Conservation (phyloP, 2,329 filamentous ascomycete genomes). For the Colletotrichum plurivorum region DNA sequence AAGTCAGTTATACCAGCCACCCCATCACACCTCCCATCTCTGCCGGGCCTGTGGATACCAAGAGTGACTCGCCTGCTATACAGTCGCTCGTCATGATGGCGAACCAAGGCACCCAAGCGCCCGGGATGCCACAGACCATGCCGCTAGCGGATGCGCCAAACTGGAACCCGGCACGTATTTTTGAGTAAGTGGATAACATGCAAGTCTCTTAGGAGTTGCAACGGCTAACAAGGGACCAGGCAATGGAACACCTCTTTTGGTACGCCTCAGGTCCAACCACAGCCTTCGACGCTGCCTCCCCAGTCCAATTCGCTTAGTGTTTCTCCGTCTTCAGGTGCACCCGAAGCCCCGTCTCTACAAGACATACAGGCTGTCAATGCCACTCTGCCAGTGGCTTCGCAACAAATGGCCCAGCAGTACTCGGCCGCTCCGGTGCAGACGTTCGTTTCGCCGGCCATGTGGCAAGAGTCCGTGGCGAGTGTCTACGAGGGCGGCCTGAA, state of each 20-base stretch:
- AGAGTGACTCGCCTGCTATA: conserved; percentile 82
- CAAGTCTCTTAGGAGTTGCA: background rate
- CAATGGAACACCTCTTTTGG: conserved; percentile 98
- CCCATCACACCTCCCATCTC: conserved; percentile 88
- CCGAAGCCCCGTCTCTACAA: conserved; percentile 68
- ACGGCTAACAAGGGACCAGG: conserved; percentile 60
- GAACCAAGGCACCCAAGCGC: conserved; percentile 68
- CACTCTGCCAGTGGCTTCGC: conserved; percentile 59
- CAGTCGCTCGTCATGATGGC: conserved; percentile 81
- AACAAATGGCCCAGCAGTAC: conserved; percentile 66
- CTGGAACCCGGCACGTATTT: conserved; percentile 91
- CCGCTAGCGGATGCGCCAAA: conserved; percentile 73
- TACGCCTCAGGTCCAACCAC: conserved; percentile 70
- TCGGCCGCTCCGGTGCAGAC: conserved; percentile 66
- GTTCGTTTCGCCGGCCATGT: conserved; percentile 80
- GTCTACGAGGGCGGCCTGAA: conserved; percentile 78
- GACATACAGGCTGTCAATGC: conserved; percentile 64
- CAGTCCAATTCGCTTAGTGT: conserved; percentile 67
- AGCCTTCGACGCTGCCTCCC: conserved; percentile 57
- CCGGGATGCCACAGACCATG: conserved; percentile 68
- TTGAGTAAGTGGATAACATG: conserved; percentile 77
- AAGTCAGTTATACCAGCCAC: conserved; percentile 78
- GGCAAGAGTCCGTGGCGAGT: conserved; percentile 79
- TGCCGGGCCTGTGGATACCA: conserved; percentile 78
- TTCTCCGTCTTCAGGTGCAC: conserved; percentile 66